Percentiles rank a stretch among this genome's conserved stretches.
Conservation (phyloP, 148 eudicot genomes). For the Chenopodium berlandieri region DNA sequence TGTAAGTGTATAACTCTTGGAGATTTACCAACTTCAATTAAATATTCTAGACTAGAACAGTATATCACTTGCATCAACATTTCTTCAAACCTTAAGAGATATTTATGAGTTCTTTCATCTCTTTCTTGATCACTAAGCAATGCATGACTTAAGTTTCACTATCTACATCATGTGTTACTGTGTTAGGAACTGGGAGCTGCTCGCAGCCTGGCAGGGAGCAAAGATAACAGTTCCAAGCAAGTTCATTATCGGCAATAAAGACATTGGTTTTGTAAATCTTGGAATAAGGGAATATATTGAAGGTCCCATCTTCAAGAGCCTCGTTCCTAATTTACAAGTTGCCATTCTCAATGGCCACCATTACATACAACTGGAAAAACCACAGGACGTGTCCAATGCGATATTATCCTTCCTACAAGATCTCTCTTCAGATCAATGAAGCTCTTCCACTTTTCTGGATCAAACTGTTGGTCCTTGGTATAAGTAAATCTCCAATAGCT, state of each 20-base stretch:
- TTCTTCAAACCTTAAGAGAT: not conserved
- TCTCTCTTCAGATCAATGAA: not conserved
- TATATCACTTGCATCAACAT: not conserved
- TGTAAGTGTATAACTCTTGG: conserved; percentile 26
- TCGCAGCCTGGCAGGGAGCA: conserved; percentile 53
- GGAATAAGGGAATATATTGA: conserved; percentile 40
- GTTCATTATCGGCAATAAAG: conserved; percentile 46
- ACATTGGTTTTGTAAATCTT: conserved; percentile 39
- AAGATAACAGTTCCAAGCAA: conserved; percentile 51
- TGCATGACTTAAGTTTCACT: not conserved
- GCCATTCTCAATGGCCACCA: conserved; percentile 44
- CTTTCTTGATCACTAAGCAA: not conserved
- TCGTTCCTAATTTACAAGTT: conserved; percentile 44
- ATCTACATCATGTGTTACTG: not conserved
- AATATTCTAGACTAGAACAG: not conserved
- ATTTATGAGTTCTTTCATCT: not conserved
- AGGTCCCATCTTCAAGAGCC: conserved; percentile 33
- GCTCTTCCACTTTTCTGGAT: not conserved
- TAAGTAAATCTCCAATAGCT: not conserved
- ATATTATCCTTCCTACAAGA: conserved; percentile 35
- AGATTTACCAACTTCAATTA: not conserved
- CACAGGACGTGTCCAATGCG: conserved; percentile 41
- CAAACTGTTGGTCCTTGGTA: not conserved
- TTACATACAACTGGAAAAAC: conserved; percentile 46
- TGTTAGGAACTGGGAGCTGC: conserved; percentile 54